Conservation (phyloP, 495 filamentous ascomycete genomes). For the Bryoglossum gracile region DNA sequence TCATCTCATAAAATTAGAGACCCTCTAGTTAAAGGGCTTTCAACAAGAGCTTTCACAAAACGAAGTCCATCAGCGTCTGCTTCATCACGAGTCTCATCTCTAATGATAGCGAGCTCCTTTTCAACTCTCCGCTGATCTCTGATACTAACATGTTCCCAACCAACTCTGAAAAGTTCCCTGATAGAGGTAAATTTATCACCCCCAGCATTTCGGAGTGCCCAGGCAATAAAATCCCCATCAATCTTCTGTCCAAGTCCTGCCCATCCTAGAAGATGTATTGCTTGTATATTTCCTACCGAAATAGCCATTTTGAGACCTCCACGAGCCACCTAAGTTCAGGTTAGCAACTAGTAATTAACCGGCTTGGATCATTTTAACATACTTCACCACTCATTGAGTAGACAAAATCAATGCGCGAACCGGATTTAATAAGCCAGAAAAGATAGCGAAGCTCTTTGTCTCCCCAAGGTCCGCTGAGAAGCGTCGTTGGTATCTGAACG, state of each 20-base stretch:
- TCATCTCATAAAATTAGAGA: too few relatives aligned
- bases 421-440: conserved; percentile 21
- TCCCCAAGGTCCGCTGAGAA: conserved; percentile 22
- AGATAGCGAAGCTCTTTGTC: conserved; percentile 14
- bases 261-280: conserved; percentile 15
- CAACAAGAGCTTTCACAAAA: conserved; percentile 3
- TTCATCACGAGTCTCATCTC: conserved; percentile 13
- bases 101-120: conserved; percentile 1
- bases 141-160: not conserved
- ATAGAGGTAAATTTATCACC: conserved; percentile 12
- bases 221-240: conserved; percentile 12
- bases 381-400: conserved; percentile 22
- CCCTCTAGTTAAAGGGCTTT: too few relatives aligned
- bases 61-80: conserved; percentile 8
- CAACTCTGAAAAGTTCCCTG: conserved; percentile 3
- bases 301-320: conserved; percentile 19
- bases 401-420: conserved; percentile 17
- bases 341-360: too few relatives aligned
- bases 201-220: conserved; percentile 18
- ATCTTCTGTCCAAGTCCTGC: conserved; percentile 6
- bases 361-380: too few relatives aligned
- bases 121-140: not conserved
- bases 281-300: conserved; percentile 9
- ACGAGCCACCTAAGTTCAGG: conserved; percentile 16
- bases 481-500: conserved; percentile 17